Conservation (phyloP, 306 rosid genomes). For the Rosa persica region DNA sequence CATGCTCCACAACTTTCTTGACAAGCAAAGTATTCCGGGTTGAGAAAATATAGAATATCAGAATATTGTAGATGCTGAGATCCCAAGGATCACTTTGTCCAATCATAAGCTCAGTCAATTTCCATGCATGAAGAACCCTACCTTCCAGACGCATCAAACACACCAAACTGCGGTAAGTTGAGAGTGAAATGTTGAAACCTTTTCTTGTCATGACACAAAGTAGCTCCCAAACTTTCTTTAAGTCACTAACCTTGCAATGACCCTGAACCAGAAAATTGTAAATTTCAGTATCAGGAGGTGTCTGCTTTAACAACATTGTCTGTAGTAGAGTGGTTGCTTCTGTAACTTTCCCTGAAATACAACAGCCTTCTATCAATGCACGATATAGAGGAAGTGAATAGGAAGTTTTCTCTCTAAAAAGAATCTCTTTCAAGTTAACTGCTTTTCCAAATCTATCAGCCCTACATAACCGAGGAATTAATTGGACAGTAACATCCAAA, state of each 20-base stretch:
- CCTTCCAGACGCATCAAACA: slow-evolving; percentile 51
- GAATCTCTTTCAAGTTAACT: slow-evolving; percentile 49
- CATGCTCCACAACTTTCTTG: slow-evolving; percentile 44
- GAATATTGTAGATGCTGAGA: slow-evolving; percentile 61
- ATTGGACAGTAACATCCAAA: slow-evolving; percentile 47
- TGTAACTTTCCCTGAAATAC: slow-evolving; percentile 41
- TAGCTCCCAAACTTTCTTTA: slow-evolving; percentile 55
- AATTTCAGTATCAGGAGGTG: slow-evolving; percentile 46
- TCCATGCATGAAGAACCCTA: slow-evolving; percentile 42
- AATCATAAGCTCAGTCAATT: slow-evolving; percentile 57
- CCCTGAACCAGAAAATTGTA: slow-evolving; percentile 62
- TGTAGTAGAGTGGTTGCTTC: slow-evolving; percentile 47
- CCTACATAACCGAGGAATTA: slow-evolving; percentile 64
- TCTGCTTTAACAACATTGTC: slow-evolving; percentile 48
- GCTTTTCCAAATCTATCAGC: slow-evolving; percentile 55
- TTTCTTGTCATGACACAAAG: slow-evolving; percentile 59
- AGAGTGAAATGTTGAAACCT: slow-evolving; percentile 40
- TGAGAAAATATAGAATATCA: slow-evolving; percentile 59
- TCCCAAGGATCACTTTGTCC: slow-evolving; percentile 42
- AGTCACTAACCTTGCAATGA: slow-evolving; percentile 46
- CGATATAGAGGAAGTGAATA: slow-evolving; percentile 32
- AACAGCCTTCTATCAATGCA: slow-evolving; percentile 62
- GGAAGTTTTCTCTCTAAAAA: slow-evolving; percentile 40
- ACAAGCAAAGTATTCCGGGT: slow-evolving; percentile 48
- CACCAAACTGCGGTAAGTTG: slow-evolving; percentile 56